These are phyloP conservation scores for Choiromyces venosus DNA, from an alignment of 495 filamentous ascomycete species.

Conservation along the genomic window DNA sequence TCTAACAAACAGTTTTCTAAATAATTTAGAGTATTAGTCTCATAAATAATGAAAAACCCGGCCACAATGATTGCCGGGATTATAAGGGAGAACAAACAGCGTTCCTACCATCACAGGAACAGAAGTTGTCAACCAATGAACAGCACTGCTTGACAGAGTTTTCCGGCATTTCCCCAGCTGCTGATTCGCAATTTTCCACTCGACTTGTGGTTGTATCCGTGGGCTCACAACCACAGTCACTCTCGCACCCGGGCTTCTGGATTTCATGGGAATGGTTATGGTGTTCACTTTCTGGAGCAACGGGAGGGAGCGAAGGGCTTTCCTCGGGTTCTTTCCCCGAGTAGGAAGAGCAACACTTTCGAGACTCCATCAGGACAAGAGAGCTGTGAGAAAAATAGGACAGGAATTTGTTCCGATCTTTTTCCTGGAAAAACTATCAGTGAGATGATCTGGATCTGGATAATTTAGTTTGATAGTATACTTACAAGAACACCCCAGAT, in stretches of 20 bases:
- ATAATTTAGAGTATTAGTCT: slow-evolving; percentile 1
- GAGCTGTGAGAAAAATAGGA: neutral
- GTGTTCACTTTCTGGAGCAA: neutral
- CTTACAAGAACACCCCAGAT: neutral
- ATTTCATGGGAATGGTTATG: neutral
- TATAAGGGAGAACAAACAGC: neutral
- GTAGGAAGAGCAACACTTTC: neutral
- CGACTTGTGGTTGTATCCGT: neutral
- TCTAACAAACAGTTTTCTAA: slow-evolving; percentile 17
- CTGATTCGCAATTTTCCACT: neutral
- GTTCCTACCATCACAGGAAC: slow-evolving; percentile 26
- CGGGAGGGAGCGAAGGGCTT: neutral
- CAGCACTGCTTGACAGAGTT: neutral
- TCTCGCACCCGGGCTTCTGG: neutral
- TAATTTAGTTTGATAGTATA: neutral
- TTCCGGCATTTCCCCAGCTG: neutral
- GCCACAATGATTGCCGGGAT: neutral
- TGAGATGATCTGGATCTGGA: neutral
- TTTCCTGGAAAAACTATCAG: neutral
- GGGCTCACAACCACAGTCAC: neutral
- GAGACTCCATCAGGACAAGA: neutral
- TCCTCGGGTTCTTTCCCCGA: neutral
- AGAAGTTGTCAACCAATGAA: neutral
- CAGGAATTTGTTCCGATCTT: neutral
- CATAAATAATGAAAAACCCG: neutral